Evolutionary conservation across 495 filamentous ascomycete genomes (phyloP).

Genomic region (Xylaria scruposa): DNA sequence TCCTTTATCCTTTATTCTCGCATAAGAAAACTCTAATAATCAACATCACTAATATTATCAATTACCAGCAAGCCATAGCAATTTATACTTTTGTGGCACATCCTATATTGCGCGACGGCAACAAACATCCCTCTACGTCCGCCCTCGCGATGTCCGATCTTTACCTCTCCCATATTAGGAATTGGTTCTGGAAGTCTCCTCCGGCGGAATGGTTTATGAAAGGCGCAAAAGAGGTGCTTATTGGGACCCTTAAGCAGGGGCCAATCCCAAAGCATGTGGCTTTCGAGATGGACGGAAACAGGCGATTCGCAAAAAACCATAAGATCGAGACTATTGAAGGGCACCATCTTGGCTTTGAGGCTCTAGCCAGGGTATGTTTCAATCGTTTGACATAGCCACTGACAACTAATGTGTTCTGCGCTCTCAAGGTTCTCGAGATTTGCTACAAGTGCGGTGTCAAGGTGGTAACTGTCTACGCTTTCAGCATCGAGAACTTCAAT

Average conservation of each 20-base stretch:
- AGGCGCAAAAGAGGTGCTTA: constrained; percentile 76
- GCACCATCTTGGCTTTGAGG: constrained; percentile 96
- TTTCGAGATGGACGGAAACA: constrained; percentile 98
- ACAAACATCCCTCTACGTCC: not conserved
- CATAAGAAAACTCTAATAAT: not conserved
- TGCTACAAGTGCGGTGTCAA: constrained; percentile 96
- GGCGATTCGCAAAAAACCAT: constrained; percentile 85
- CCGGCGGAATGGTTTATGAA: constrained; percentile 83
- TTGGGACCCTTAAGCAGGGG: constrained; percentile 86
- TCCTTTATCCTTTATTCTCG: not conserved
- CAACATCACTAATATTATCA: not conserved
- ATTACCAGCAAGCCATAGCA: not conserved
- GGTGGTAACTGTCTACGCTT: constrained; percentile 96
- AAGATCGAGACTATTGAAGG: constrained; percentile 97
- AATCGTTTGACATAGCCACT: constrained; percentile 28
- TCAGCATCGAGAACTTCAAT: constrained; percentile 99
- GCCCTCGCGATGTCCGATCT: constrained; percentile 53
- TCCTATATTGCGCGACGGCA: not conserved
- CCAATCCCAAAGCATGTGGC: constrained; percentile 93
- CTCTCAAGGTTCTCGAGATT: constrained; percentile 82
- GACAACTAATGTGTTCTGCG: constrained; percentile 4
- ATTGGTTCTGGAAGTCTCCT: constrained; percentile 88
- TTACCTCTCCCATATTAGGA: constrained; percentile 75
- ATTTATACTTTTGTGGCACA: not conserved
- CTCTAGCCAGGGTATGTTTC: constrained; percentile 72